Base-by-base conservation (phyloP, 768 basidiomycete genomes). In the Leccinum rimulosum region DNA sequence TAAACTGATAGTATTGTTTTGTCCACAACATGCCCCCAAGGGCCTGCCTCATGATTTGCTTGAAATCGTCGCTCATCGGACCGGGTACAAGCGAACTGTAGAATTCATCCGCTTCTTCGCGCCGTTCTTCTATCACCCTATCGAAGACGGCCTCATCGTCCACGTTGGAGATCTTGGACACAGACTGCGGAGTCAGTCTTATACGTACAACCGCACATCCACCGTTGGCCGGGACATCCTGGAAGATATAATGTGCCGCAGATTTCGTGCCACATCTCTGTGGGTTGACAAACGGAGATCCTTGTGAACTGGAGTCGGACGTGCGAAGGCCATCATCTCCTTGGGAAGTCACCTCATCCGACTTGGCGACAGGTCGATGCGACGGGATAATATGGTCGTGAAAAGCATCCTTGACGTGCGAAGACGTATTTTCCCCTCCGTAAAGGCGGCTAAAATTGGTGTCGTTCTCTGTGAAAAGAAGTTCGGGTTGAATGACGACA, bases 21-120 rank as follows among this genome's bases (percentile, higher is more conserved):
- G 92, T 94, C 96, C 97, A 98, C 54, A 99, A 76, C 97, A 99
- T 98, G 11, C 97, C 97, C 22, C 86, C 86, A 52, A 99, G 76
- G 22, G 95, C 97, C 75, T 98, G 97, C 61, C 97, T 81, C 93
- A 93, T 97, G 64, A 99, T 90, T 73, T 96, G 95, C 71, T 86
- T 88, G 66, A 98, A 76, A 75, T 99, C 97, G 59, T 97, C 93
- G 67, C 84, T 91, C 69, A 96, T 87, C 14, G 91, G 86, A 4
- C 93, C 93, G 63, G 87, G 81, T 43, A 87, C 86, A 55, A 98
- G 80, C 5, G 83, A 80, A 43, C 81, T 79, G 74, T 98, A 99
- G 71, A 99, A 99, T 75, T 99, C 97, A 71, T 98, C 93, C 6
- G 95, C 93, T 72, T 99, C 97, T 63, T 88, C 82, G 53, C 95